Evolutionary conservation across 768 basidiomycete species (phyloP), one percentile per base, ranked within the genome.

Genomic region (Paxillus ammoniavirescens): DNA sequence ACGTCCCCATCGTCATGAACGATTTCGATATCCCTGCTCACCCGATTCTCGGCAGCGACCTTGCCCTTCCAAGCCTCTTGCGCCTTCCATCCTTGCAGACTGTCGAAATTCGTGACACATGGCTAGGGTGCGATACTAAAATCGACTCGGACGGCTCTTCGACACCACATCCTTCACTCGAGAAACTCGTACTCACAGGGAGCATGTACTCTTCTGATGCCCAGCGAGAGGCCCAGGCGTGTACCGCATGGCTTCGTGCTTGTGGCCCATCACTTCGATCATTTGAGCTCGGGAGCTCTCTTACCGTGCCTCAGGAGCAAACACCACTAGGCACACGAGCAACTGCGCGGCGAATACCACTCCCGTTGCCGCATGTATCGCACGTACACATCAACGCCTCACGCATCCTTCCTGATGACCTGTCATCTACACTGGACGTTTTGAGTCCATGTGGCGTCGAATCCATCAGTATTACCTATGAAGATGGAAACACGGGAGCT

Each of bases 21-120:
- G 87, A 90, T 65, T 72, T 74, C 50, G 75, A 86, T 60, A 76
- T 88, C 63, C 81, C 83, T 31, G 70, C 73, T 50, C 81, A 83
- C 69, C 75, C 79, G 49, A 13, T 73, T 42, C 70, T 84, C 54
- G 84, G 81, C 36, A 68, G 77, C 17, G 78, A 81, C 38, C 82
- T 89, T 47, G 76, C 73, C 17, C 78, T 90, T 2, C 86, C 87
- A 2, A 82, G 80, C 12, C 80, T 90, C 49, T 77, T 90, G 46
- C 77, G 78, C 58, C 76, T 90, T 44, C 78, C 84, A 7, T 74
- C 80, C 42, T 81, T 90, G 37, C 77, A 74, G 28, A 78, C 77
- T 57, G 83, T 90, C 58, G 76, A 76, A 41, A 81, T 90, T 61
- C 79, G 78, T 52, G 86, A 88, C 63, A 87, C 86, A 0, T 87